A percentile compares a stretch with the other conserved stretches of the same genome.
Conservation (phyloP, 257 asterid genomes). For the Nicotiana undulata region DNA sequence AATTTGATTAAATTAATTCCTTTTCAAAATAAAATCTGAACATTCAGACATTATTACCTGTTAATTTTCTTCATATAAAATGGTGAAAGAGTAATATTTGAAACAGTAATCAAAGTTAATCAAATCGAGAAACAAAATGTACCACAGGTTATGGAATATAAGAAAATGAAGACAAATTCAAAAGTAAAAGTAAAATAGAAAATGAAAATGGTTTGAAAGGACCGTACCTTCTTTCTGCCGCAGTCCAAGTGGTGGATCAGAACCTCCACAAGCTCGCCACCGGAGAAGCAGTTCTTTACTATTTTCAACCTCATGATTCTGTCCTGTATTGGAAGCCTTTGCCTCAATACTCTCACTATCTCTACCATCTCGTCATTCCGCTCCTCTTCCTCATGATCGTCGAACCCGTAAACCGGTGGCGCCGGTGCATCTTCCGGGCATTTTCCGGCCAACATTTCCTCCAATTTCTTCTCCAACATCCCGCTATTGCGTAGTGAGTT, state of each 20-base stretch:
- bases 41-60: too few relatives aligned
- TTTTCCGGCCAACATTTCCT: conserved; percentile 58
- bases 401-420: conserved; percentile 76
- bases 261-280: conserved; percentile 73
- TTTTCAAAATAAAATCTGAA: too few relatives aligned
- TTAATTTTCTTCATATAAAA: too few relatives aligned
- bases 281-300: conserved; percentile 79
- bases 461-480: conserved; percentile 60
- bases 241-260: conserved; percentile 67
- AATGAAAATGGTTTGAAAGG: too few relatives aligned
- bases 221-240: conserved; percentile 59
- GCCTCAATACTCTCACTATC: conserved; percentile 57
- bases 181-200: too few relatives aligned
- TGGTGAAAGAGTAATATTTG: too few relatives aligned
- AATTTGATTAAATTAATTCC: too few relatives aligned
- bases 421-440: conserved; percentile 84
- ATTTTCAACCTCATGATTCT: conserved; percentile 79
- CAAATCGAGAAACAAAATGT: too few relatives aligned
- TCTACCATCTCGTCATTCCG: conserved; percentile 52
- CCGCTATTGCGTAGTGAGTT: conserved; percentile 83
- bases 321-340: conserved; percentile 78
- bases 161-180: too few relatives aligned
- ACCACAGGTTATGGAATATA: too few relatives aligned
- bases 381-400: conserved; percentile 42
- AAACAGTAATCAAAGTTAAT: too few relatives aligned